phyloP scores from a whole-genome alignment of 176 grass and related monocot genomes.

The Musa troglodytarum region DNA sequence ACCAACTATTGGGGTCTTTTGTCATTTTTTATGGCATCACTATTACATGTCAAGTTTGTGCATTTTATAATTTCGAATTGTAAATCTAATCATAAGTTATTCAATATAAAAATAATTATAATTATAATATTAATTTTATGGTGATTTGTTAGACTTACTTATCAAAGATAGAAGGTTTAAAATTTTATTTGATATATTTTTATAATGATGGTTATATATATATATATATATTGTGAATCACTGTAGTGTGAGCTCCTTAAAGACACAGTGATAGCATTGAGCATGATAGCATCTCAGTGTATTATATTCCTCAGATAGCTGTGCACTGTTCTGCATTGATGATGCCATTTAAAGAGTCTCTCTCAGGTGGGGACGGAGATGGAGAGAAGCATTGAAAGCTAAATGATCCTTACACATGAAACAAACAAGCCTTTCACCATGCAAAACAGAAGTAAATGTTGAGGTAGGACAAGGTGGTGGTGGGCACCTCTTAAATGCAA shows the following conservation, averaged over 20 bases:
- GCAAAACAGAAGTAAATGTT: background rate
- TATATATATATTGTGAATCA: background rate
- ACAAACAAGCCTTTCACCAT: background rate
- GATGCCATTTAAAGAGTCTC: background rate
- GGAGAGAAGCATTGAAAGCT: background rate
- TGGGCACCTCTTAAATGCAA: constrained; percentile 42
- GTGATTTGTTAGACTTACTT: too few species aligned
- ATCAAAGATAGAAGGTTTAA: too few species aligned
- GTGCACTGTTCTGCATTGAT: background rate
- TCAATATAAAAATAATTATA: too few species aligned
- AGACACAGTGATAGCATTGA: background rate
- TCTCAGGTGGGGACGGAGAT: background rate
- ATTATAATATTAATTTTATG: too few species aligned
- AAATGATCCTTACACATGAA: background rate
- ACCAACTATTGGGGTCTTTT: too few species aligned
- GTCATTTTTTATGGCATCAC: too few species aligned
- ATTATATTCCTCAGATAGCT: background rate
- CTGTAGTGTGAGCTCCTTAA: background rate
- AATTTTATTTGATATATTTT: too few species aligned
- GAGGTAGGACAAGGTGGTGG: constrained; percentile 18
- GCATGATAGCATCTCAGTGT: background rate
- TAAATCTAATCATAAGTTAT: too few species aligned
- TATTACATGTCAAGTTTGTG: too few species aligned
- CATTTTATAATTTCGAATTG: too few species aligned
- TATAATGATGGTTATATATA: too few species aligned